These are phyloP conservation scores for Trametes coccinea DNA, from an alignment of 768 basidiomycete species.

Conservation along the genomic window DNA sequence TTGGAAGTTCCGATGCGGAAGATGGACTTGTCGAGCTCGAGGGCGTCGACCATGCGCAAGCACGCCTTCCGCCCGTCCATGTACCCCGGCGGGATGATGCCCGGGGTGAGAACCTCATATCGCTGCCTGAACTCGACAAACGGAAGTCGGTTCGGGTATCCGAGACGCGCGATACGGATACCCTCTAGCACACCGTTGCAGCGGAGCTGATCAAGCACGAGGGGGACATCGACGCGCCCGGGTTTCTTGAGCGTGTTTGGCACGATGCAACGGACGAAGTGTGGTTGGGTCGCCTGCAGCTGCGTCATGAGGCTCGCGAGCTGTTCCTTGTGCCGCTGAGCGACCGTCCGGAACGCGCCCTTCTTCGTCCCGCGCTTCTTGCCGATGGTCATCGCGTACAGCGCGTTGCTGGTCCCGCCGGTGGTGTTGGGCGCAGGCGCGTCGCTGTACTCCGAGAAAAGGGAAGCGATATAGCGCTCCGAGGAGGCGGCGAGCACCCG, in stretches of 20 bases:
- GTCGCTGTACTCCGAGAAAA: constrained; percentile 84
- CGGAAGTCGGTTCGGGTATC: constrained; percentile 95
- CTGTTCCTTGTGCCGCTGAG: constrained; percentile 94
- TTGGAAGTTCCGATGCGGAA: constrained; percentile 96
- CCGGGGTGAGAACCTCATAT: constrained; percentile 94
- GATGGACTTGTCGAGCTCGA: constrained; percentile 81
- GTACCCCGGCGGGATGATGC: constrained; percentile 90
- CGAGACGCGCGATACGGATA: constrained; percentile 94
- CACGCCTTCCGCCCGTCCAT: constrained; percentile 98
- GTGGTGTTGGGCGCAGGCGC: constrained; percentile 32
- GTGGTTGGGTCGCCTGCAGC: constrained; percentile 91
- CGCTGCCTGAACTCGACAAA: constrained; percentile 98
- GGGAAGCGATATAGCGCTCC: constrained; percentile 75
- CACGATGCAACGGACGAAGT: constrained; percentile 98
- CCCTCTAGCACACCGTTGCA: constrained; percentile 99
- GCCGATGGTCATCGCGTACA: constrained; percentile 37
- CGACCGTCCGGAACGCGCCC: constrained; percentile 95
- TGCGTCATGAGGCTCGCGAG: constrained; percentile 89
- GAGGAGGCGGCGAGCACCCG: constrained; percentile 82
- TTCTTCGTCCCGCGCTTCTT: constrained; percentile 86
- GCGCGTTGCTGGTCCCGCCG: constrained; percentile 41
- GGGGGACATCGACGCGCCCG: constrained; percentile 86
- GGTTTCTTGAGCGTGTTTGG: constrained; percentile 93
- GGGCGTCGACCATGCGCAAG: constrained; percentile 82
- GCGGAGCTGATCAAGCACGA: constrained; percentile 93